Conservation (phyloP, 495 filamentous ascomycete species). For the Neurospora intermedia region DNA sequence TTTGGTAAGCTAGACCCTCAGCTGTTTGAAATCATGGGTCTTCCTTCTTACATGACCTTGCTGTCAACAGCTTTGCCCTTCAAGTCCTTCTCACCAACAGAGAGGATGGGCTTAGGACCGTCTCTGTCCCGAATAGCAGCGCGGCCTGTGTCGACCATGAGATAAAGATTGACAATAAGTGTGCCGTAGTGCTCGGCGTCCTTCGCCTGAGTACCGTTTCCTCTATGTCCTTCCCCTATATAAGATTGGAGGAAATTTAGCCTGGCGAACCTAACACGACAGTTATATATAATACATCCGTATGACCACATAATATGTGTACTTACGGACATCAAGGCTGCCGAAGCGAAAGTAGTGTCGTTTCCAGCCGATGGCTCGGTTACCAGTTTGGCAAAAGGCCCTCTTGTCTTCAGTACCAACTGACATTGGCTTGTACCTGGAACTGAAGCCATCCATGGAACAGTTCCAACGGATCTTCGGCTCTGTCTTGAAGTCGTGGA, state of each 20-base stretch:
- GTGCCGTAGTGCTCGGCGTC: not conserved
- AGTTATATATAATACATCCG: too few relatives aligned
- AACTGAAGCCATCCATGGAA: not conserved
- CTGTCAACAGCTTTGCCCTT: slow-evolving; percentile 8
- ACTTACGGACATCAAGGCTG: not conserved
- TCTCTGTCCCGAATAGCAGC: not conserved
- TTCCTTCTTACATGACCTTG: not conserved
- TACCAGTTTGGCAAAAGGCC: not conserved
- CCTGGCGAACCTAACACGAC: too few relatives aligned
- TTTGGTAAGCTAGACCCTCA: not conserved
- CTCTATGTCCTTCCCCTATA: not conserved
- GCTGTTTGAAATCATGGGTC: not conserved
- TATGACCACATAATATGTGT: not conserved
- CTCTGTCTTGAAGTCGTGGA: not conserved
- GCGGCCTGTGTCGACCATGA: not conserved
- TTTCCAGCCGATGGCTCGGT: not conserved
- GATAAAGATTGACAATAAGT: not conserved
- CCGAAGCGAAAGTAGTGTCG: not conserved
- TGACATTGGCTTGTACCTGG: too few relatives aligned
- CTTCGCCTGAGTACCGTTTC: not conserved
- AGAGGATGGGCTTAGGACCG: not conserved
- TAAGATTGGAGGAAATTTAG: too few relatives aligned
- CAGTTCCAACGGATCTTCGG: not conserved
- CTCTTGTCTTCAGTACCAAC: not conserved
- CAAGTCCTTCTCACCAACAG: slow-evolving; percentile 4